These are phyloP conservation scores for Mycena venus DNA, from an alignment of 768 basidiomycete species.

Conservation along the genomic window DNA sequence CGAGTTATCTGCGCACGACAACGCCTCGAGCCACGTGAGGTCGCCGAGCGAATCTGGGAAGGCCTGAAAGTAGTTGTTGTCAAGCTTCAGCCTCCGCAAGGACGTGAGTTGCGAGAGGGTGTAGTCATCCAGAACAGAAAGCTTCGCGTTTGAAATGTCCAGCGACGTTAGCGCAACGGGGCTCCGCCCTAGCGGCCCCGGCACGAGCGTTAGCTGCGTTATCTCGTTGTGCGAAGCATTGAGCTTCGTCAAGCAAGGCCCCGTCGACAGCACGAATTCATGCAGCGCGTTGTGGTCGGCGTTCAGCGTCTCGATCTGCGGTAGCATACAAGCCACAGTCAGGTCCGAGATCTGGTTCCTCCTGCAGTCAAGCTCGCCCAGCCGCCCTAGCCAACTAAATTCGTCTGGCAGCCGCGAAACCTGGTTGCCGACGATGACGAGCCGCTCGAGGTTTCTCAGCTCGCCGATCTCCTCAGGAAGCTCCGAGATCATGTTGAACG, in stretches of 20 bases:
- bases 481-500: slow-evolving; percentile 90
- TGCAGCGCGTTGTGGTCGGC: slow-evolving; percentile 90
- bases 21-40: slow-evolving; percentile 74
- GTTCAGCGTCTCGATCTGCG: slow-evolving; percentile 73
- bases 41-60: slow-evolving; percentile 89
- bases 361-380: slow-evolving; percentile 85
- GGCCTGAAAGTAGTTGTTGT: slow-evolving; percentile 88
- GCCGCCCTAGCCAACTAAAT: slow-evolving; percentile 65
- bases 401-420: slow-evolving; percentile 79
- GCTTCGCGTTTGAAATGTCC: slow-evolving; percentile 89
- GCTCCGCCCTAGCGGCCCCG: slow-evolving; percentile 57
- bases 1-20: slow-evolving; percentile 94
- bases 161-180: slow-evolving; percentile 78
- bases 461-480: slow-evolving; percentile 86
- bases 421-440: slow-evolving; percentile 90
- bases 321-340: slow-evolving; percentile 74
- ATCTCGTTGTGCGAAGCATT: slow-evolving; percentile 92
- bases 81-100: slow-evolving; percentile 79
- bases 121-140: slow-evolving; percentile 84
- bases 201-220: slow-evolving; percentile 77
- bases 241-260: slow-evolving; percentile 73
- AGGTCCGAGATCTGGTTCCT: slow-evolving; percentile 88
- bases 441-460: slow-evolving; percentile 74
- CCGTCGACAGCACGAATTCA: slow-evolving; percentile 83
- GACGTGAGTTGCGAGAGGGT: slow-evolving; percentile 80